Conservation (phyloP, 192 early-diverging fungal genomes). For the Rhizoclosmatium globosum region DNA sequence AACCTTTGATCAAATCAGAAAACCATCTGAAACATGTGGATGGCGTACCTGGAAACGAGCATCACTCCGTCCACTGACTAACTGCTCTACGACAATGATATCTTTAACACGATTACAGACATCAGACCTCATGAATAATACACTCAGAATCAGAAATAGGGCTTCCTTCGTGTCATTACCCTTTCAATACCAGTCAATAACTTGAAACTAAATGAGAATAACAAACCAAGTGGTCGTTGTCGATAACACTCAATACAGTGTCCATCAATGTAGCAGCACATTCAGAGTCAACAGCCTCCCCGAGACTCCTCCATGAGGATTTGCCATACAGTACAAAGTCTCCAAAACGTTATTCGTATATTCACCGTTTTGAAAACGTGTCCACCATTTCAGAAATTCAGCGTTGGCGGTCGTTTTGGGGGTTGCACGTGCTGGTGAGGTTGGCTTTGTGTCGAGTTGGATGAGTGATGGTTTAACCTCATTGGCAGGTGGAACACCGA, state of each 20-base stretch:
- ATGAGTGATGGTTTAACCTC: not conserved
- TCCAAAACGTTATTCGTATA: not conserved
- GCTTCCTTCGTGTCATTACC: conserved; percentile 1
- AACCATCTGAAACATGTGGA: not conserved
- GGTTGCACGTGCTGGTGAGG: not conserved
- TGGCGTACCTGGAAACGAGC: conserved; percentile 14
- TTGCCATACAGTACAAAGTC: conserved; percentile 3
- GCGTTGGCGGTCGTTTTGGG: not conserved
- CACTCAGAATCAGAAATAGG: conserved; percentile 13
- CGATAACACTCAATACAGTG: not conserved
- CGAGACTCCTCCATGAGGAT: not conserved
- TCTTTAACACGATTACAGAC: not conserved
- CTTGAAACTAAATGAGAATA: too few species aligned
- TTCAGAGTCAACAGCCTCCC: not conserved
- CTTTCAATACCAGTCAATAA: not conserved
- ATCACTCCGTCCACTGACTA: conserved; percentile 13
- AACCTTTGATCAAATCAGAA: not conserved
- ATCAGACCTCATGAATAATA: not conserved
- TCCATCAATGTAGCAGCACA: not conserved
- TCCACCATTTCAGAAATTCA: not conserved
- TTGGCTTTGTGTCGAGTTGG: not conserved
- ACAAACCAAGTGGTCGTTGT: not conserved
- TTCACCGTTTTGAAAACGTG: not conserved
- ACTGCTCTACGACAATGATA: not conserved
- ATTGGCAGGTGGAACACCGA: not conserved